A percentile compares a stretch with the other conserved stretches of the same genome.
Evolutionary conservation across 176 grass and related monocot genomes (phyloP).

Genomic region (Oryza glaberrima): DNA sequence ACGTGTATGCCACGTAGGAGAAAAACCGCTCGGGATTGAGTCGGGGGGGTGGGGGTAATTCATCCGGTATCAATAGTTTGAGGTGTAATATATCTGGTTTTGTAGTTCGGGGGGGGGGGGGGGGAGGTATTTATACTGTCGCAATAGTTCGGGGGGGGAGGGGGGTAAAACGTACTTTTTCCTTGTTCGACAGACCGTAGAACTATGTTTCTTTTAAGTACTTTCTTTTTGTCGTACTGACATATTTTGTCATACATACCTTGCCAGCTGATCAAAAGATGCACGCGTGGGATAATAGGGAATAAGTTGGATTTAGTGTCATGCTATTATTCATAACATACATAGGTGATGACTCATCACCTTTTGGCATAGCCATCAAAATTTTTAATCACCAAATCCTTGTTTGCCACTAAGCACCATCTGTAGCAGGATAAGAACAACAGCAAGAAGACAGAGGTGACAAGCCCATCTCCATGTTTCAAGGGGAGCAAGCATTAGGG

Average conservation of each 20-base stretch:
- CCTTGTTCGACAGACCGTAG: neutral
- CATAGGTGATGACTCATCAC: slow-evolving; percentile 19
- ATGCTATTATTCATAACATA: neutral
- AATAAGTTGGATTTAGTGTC: slow-evolving; percentile 24
- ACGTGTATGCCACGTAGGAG: too few species aligned
- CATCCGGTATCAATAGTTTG: too few species aligned
- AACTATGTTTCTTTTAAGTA: neutral
- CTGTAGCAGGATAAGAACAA: slow-evolving; percentile 33
- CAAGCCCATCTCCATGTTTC: slow-evolving; percentile 48
- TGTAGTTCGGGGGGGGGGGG: too few species aligned
- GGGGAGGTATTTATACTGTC: too few species aligned
- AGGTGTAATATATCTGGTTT: too few species aligned
- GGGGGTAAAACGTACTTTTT: too few species aligned
- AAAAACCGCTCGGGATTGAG: too few species aligned
- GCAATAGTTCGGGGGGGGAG: too few species aligned
- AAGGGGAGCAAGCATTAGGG: slow-evolving; percentile 34
- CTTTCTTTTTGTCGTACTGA: neutral
- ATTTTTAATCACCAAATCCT: slow-evolving; percentile 23
- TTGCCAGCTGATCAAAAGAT: neutral
- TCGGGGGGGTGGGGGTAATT: too few species aligned
- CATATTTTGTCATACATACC: neutral
- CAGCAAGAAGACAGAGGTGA: slow-evolving; percentile 43
- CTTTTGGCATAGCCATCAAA: slow-evolving; percentile 12
- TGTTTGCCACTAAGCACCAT: slow-evolving; percentile 22
- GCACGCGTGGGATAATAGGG: neutral